Conservation (phyloP, 2,329 filamentous ascomycete species). For the Colletotrichum camelliae region DNA sequence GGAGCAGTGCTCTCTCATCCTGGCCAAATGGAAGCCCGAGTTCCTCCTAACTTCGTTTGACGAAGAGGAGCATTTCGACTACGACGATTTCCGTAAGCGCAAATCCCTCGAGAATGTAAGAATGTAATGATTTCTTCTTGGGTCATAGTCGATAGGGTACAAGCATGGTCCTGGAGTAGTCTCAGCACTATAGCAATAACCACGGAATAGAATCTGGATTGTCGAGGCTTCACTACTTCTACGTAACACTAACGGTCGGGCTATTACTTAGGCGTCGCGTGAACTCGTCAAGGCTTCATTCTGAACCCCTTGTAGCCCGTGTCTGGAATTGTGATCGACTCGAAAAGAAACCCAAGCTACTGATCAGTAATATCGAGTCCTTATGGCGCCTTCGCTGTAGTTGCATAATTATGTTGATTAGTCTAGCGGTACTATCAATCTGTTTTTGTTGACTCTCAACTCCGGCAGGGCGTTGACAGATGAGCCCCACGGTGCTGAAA, state of each 20-base stretch:
- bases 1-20: neutral
- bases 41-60: neutral
- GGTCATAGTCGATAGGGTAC: neutral
- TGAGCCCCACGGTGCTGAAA: accelerated
- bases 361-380: accelerated
- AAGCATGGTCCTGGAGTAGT: neutral
- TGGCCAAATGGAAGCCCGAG: neutral
- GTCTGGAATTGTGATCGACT: accelerated
- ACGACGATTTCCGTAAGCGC: neutral
- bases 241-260: too few species aligned
- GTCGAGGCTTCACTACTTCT: neutral
- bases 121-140: neutral
- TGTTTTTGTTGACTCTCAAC: neutral
- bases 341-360: neutral
- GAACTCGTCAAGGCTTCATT: too few species aligned
- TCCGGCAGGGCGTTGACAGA: accelerated
- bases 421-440: neutral
- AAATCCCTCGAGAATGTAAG: neutral
- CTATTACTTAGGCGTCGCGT: too few species aligned
- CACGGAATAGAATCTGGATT: neutral
- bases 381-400: neutral
- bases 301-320: neutral
- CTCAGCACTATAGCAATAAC: neutral
- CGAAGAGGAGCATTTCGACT: neutral
- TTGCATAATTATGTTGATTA: neutral